Conservation (phyloP, 2,329 filamentous ascomycete genomes). For the Parafenestella ontariensis region DNA sequence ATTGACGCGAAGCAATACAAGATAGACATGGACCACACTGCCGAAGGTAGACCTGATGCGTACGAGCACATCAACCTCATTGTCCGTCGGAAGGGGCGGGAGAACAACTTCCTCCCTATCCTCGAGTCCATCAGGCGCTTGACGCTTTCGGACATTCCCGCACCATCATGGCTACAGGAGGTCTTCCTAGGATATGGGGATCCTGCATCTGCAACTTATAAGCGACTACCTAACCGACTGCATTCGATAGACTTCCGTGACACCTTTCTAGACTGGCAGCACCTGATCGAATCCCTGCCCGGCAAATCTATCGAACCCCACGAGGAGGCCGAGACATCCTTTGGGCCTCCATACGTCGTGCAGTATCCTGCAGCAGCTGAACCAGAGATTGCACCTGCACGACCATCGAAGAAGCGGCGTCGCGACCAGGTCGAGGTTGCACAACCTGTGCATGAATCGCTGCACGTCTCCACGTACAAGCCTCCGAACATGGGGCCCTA, state of each 20-base stretch:
- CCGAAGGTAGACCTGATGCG: slow-evolving; percentile 74
- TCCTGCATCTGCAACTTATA: slow-evolving; percentile 85
- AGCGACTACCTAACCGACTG: slow-evolving; percentile 78
- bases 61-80: slow-evolving; percentile 88
- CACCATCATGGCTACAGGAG: slow-evolving; percentile 92
- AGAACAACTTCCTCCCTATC: slow-evolving; percentile 97
- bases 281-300: slow-evolving; percentile 88
- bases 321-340: slow-evolving; percentile 73
- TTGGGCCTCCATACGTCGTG: slow-evolving; percentile 87
- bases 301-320: slow-evolving; percentile 84
- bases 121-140: slow-evolving; percentile 90
- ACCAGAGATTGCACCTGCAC: slow-evolving; percentile 56
- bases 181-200: slow-evolving; percentile 98
- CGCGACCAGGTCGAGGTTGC: slow-evolving; percentile 72
- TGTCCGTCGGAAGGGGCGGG: slow-evolving; percentile 79
- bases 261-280: slow-evolving; percentile 95
- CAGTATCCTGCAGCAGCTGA: slow-evolving; percentile 60
- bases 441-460: slow-evolving; percentile 64
- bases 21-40: slow-evolving; percentile 71
- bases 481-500: slow-evolving; percentile 90
- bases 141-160: slow-evolving; percentile 80
- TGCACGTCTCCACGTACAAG: slow-evolving; percentile 89
- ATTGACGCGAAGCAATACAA: slow-evolving; percentile 82
- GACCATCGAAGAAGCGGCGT: slow-evolving; percentile 83
- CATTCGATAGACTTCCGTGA: slow-evolving; percentile 87